Base-by-base conservation (phyloP, 192 early-diverging fungal genomes). In the Radiomyces spectabilis region DNA sequence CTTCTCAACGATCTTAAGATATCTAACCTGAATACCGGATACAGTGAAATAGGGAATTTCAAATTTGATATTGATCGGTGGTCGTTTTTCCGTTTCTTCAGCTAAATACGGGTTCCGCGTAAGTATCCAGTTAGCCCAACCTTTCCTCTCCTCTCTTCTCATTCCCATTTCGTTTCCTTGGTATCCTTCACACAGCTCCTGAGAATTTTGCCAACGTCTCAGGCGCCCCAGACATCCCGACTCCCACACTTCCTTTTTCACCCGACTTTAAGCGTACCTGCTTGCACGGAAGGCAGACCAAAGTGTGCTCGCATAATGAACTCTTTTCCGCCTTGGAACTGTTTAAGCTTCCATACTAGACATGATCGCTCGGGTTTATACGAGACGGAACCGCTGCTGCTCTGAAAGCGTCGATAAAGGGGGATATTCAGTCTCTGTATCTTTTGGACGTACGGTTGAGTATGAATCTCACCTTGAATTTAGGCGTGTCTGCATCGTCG, bases 241-340 rank as follows among this genome's bases (percentile, higher is more conserved):
- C n/a, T n/a, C n/a, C n/a, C n/a, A n/a, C n/a, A n/a, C n/a, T n/a
- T n/a, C n/a, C n/a, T n/a, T n/a, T n/a, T n/a, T n/a, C n/a, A n/a
- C n/a, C n/a, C n/a, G n/a, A n/a, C n/a, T n/a, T n/a, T n/a, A n/a
- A n/a, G n/a, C n/a, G n/a, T 56, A 83, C 82, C 69, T 62, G 82
- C 83, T 65, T 88, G 83, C 42, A 93, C 89, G 24, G 83, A 88
- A 13, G 90, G 90, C 22, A 91, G 66, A 4, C 89, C 86, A 77
- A 89, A 93, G 59, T 91, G 85, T 22, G 89, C 86, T 29, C 87
- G 78, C 77, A 97, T 85, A 50, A 93, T 75, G 50, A 91, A 95
- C 59, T 99, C 96, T 72, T 96, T 96, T 49, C 93, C 93, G 37
- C 96, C 96, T 51, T 90, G 92, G 78, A 99, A 97, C 62, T 94